These are phyloP conservation scores for Cercophora newfieldiana DNA, from an alignment of 495 filamentous ascomycete genomes.

Conservation along the genomic window DNA sequence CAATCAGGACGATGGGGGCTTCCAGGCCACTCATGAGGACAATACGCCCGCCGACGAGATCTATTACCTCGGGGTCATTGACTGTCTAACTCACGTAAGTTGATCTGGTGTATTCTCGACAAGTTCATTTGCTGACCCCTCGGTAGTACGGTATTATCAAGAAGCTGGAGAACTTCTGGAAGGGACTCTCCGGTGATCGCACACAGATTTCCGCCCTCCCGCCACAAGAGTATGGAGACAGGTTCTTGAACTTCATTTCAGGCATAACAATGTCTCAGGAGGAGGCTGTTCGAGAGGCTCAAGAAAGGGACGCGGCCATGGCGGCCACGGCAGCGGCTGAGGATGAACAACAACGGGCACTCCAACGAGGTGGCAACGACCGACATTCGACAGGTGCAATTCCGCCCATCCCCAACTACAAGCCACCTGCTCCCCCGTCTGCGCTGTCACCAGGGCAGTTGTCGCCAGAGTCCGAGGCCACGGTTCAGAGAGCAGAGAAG, in stretches of 20 bases:
- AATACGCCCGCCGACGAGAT: conserved; percentile 84
- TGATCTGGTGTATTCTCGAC: background rate
- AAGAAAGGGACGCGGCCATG: conserved; percentile 47
- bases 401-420: conserved; percentile 46
- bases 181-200: conserved; percentile 79
- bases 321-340: conserved; percentile 41
- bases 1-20: conserved; percentile 91
- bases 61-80: conserved; percentile 97
- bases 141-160: conserved; percentile 86
- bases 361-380: conserved; percentile 30
- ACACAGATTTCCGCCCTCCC: conserved; percentile 91
- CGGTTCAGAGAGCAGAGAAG: conserved; percentile 34
- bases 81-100: conserved; percentile 92
- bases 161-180: conserved; percentile 88
- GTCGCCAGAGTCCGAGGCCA: conserved; percentile 41
- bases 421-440: conserved; percentile 47
- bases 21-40: conserved; percentile 90
- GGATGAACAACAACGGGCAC: conserved; percentile 27
- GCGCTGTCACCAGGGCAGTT: conserved; percentile 44
- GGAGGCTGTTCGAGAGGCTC: conserved; percentile 67
- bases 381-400: conserved; percentile 27
- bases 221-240: conserved; percentile 86
- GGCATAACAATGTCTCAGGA: conserved; percentile 87
- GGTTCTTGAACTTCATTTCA: conserved; percentile 90
- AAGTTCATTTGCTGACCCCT: conserved; percentile 33